phyloP scores from a whole-genome alignment of 192 early-diverging fungal genomes.

The Piromyces finnis region DNA sequence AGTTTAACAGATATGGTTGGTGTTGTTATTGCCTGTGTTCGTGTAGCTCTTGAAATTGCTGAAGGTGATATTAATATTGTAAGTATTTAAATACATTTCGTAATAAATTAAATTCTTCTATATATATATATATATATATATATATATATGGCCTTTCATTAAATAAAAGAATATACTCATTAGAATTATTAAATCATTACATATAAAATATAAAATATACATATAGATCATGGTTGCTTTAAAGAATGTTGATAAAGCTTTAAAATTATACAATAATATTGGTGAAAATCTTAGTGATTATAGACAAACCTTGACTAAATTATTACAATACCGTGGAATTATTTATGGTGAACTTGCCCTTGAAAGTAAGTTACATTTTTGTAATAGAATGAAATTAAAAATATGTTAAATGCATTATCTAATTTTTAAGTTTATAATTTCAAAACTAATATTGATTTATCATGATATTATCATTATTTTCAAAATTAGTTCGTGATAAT shows the following conservation, averaged over 20 bases:
- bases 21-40: conserved; percentile 14
- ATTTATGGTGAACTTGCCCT: conserved; percentile 18
- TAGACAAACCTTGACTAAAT: neutral
- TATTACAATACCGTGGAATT: conserved; percentile 15
- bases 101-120: too few species aligned
- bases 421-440: too few species aligned
- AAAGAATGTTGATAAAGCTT: conserved; percentile 17
- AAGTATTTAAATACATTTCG: conserved; percentile 1
- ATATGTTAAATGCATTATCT: too few species aligned
- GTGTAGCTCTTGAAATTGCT: conserved; percentile 6
- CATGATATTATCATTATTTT: too few species aligned
- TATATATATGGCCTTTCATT: neutral
- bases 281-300: conserved; percentile 4
- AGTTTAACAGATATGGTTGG: conserved; percentile 19
- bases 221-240: conserved; percentile 10
- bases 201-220: too few species aligned
- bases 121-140: neutral
- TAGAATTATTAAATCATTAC: too few species aligned
- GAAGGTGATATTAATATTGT: conserved; percentile 18
- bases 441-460: too few species aligned
- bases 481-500: neutral
- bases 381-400: too few species aligned
- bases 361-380: conserved; percentile 5
- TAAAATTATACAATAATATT: conserved; percentile 12
- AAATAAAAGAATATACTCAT: too few species aligned